A percentile compares a stretch with the other conserved stretches of the same genome.
phyloP scores from a whole-genome alignment of 768 basidiomycete genomes.

The Ramaria sp. region DNA sequence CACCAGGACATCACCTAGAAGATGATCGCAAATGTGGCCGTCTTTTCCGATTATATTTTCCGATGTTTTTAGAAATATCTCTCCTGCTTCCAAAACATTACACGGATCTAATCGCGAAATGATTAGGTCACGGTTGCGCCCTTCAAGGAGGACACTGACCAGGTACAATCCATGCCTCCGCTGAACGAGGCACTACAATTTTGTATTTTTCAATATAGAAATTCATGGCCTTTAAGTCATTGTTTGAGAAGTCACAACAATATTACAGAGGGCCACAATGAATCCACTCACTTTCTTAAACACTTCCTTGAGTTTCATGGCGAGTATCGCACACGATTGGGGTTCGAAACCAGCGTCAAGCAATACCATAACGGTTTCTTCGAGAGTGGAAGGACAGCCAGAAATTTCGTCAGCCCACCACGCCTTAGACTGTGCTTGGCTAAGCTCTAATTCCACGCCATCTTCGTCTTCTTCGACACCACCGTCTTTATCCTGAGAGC shows the following conservation, averaged over 20 bases:
- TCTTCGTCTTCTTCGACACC: constrained; percentile 5
- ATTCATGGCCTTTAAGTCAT: constrained; percentile 22
- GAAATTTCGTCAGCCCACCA: constrained; percentile 64
- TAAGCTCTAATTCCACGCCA: not conserved
- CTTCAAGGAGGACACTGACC: constrained; percentile 21
- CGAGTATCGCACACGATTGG: constrained; percentile 32
- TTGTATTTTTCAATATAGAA: constrained; percentile 30
- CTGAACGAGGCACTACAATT: constrained; percentile 46
- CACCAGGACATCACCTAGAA: constrained; percentile 49
- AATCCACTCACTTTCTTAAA: constrained; percentile 21
- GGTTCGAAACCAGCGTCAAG: constrained; percentile 53
- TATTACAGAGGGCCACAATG: not conserved
- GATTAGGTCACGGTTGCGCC: not conserved
- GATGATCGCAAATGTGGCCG: constrained; percentile 35
- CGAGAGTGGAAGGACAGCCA: constrained; percentile 46
- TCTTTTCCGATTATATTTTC: constrained; percentile 27
- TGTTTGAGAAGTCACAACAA: not conserved
- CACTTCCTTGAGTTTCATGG: constrained; percentile 41
- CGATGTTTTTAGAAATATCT: constrained; percentile 49
- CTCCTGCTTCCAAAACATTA: constrained; percentile 38
- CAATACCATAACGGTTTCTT: constrained; percentile 48
- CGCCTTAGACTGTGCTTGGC: constrained; percentile 31
- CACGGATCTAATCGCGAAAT: constrained; percentile 31
- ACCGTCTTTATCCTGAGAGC: not conserved
- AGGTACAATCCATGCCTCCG: constrained; percentile 51